Conservation (phyloP, 129 eudicot genomes). For the Flaveria linearis region DNA sequence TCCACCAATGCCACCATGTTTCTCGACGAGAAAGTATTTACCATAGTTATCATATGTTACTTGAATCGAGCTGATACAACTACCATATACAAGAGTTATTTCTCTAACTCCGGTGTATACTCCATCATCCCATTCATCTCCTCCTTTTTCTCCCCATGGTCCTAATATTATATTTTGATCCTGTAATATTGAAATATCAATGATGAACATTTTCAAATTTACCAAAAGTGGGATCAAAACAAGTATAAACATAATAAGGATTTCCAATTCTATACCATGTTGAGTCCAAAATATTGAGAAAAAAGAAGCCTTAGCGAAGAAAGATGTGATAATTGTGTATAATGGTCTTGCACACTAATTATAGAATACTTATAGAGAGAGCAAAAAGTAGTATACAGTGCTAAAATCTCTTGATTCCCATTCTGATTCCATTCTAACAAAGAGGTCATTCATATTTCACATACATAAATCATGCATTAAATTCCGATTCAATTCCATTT, state of each 20-base stretch:
- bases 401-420: too few relatives aligned
- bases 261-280: conserved; percentile 42
- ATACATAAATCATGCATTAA: conserved; percentile 20
- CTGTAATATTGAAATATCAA: conserved; percentile 3
- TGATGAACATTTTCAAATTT: background rate
- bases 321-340: background rate
- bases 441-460: background rate
- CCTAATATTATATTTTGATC: conserved; percentile 39
- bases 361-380: conserved; percentile 10
- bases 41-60: conserved; percentile 61
- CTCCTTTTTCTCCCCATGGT: conserved; percentile 77
- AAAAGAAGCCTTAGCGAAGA: background rate
- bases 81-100: conserved; percentile 47
- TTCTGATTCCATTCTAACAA: conserved; percentile 2
- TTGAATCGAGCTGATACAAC: conserved; percentile 57
- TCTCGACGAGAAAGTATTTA: conserved; percentile 42
- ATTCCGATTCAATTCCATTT: background rate
- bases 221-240: background rate
- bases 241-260: background rate
- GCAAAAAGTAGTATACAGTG: background rate
- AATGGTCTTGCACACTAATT: conserved; percentile 4
- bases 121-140: conserved; percentile 63
- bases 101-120: conserved; percentile 58
- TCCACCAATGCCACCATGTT: conserved; percentile 71
- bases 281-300: background rate